A percentile compares a stretch with the other conserved stretches of the same genome.
phyloP scores from a whole-genome alignment of 768 basidiomycete species.

The Brasilioporus rufonigricans region DNA sequence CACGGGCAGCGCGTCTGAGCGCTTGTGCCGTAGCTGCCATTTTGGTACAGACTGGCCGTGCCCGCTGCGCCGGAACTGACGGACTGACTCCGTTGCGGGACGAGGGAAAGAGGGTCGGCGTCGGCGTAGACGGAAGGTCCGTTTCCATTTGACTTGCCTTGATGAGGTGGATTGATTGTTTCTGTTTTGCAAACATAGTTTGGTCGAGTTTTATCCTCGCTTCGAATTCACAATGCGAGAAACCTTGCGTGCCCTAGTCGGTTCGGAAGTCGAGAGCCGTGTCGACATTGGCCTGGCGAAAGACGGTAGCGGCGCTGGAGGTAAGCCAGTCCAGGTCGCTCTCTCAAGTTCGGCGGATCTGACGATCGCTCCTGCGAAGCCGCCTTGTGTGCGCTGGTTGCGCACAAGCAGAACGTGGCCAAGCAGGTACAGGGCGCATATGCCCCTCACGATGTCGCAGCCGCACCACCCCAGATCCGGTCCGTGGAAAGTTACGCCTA shows the following conservation, averaged over 20 bases:
- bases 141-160: constrained; percentile 5
- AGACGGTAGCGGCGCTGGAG: constrained; percentile 96
- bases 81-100: constrained; percentile 20
- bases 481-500: constrained; percentile 12
- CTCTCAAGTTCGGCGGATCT: not conserved
- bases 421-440: constrained; percentile 10
- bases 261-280: constrained; percentile 72
- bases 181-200: constrained; percentile 38
- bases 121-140: constrained; percentile 94
- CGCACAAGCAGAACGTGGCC: constrained; percentile 23
- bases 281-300: constrained; percentile 92
- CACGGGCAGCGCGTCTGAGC: constrained; percentile 79
- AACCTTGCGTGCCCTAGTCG: constrained; percentile 73
- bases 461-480: constrained; percentile 10
- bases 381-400: constrained; percentile 74
- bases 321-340: constrained; percentile 44
- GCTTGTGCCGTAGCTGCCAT: constrained; percentile 87
- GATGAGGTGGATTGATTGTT: not conserved
- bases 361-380: constrained; percentile 43
- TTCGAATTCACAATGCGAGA: constrained; percentile 76
- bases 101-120: constrained; percentile 54
- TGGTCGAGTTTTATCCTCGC: constrained; percentile 90
- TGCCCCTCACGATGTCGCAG: constrained; percentile 2
- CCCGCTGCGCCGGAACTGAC: constrained; percentile 45
- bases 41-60: constrained; percentile 75